Evolutionary conservation across 805 yeast genomes (phyloP).

Genomic region (Ogataea methylovora): DNA sequence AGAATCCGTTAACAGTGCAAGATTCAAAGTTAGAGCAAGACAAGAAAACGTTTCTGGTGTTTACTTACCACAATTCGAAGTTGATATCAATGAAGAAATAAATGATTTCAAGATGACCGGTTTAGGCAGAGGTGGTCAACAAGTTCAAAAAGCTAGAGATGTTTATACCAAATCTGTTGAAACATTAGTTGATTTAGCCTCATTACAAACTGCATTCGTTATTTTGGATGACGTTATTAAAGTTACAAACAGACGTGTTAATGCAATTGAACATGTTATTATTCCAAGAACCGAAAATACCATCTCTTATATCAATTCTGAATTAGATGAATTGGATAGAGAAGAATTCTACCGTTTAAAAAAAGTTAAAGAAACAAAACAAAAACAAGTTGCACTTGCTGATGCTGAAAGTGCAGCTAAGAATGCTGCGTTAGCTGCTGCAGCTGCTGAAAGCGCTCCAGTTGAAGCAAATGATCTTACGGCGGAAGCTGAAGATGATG

Average conservation of each 20-base stretch:
- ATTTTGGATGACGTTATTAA: constrained; percentile 96
- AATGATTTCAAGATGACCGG: constrained; percentile 97
- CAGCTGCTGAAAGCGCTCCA: constrained; percentile 10
- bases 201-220: constrained; percentile 93
- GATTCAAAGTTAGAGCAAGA: constrained; percentile 84
- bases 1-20: constrained; percentile 84
- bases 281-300: constrained; percentile 98
- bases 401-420: constrained; percentile 45
- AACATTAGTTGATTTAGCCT: constrained; percentile 90
- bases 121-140: constrained; percentile 97
- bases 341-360: constrained; percentile 96
- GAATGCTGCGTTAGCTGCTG: constrained; percentile 14
- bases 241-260: constrained; percentile 96
- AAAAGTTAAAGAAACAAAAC: constrained; percentile 93
- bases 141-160: constrained; percentile 87
- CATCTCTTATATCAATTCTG: constrained; percentile 84
- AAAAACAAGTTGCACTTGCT: constrained; percentile 60
- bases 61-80: constrained; percentile 84
- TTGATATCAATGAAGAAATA: constrained; percentile 72
- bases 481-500: constrained; percentile 30
- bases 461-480: constrained; percentile 17
- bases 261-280: constrained; percentile 96
- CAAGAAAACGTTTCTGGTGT: constrained; percentile 98
- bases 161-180: constrained; percentile 97
- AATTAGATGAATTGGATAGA: constrained; percentile 94